These are phyloP conservation scores for Strigomonas culicis DNA, from an alignment of 208 protist species.

Conservation along the genomic window DNA sequence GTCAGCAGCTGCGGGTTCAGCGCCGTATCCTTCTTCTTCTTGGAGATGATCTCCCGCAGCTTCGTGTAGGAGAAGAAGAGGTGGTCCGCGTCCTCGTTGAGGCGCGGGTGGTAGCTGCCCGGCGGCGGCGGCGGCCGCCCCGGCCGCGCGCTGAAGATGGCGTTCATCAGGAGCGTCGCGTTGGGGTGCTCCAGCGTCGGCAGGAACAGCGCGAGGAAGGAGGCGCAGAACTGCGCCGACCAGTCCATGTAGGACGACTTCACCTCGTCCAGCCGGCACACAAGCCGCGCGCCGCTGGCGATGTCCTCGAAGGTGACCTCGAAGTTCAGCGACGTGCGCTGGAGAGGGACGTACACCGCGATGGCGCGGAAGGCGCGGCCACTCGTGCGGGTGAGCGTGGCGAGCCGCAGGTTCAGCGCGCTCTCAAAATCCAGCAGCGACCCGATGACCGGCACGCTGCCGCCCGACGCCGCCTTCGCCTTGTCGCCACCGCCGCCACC, in stretches of 20 bases:
- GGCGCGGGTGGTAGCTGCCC: slow-evolving; percentile 19
- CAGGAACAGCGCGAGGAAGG: slow-evolving; percentile 79
- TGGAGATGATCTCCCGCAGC: slow-evolving; percentile 70
- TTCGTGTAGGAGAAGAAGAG: slow-evolving; percentile 81
- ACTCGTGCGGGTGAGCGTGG: slow-evolving; percentile 74
- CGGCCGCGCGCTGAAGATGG: slow-evolving; percentile 33
- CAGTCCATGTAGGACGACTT: slow-evolving; percentile 67
- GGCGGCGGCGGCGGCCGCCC: slow-evolving; percentile 29
- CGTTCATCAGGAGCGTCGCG: slow-evolving; percentile 65
- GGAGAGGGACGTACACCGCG: slow-evolving; percentile 54
- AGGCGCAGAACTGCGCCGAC: slow-evolving; percentile 68
- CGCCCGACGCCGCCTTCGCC: neutral
- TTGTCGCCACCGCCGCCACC: neutral
- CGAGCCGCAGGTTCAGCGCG: slow-evolving; percentile 81
- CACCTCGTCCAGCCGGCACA: slow-evolving; percentile 66
- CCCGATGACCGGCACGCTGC: slow-evolving; percentile 23
- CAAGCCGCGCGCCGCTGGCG: slow-evolving; percentile 57
- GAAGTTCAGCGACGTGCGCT: slow-evolving; percentile 64
- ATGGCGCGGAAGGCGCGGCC: slow-evolving; percentile 84
- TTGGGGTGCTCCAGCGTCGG: slow-evolving; percentile 76
- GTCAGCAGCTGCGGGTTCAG: slow-evolving; percentile 66
- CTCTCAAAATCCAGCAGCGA: slow-evolving; percentile 72
- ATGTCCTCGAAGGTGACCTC: slow-evolving; percentile 80
- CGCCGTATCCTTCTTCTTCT: slow-evolving; percentile 56
- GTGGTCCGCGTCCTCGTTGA: slow-evolving; percentile 76